Base-by-base conservation (phyloP, 192 early-diverging fungal genomes). In the Gaertneriomyces sp. region DNA sequence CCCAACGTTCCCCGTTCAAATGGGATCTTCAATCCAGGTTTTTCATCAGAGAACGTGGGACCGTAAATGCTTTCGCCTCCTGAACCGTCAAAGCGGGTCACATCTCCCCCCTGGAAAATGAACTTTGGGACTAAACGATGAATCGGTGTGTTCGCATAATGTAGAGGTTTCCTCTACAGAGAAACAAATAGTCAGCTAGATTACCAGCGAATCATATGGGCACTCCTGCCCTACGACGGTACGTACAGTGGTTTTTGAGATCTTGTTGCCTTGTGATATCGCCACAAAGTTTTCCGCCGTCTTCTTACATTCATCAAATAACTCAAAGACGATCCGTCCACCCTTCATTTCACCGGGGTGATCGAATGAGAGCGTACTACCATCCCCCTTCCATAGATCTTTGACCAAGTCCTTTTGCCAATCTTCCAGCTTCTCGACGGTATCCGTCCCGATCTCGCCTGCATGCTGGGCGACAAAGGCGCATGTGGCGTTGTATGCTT, bases 81-180 rank as follows among this genome's bases (percentile, higher is more conserved):
- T 17, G 61, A 54, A 8, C 76, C 78, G 56, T 80, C 76, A 45
- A 51, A 56, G 17, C 62, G 64, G 7, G 68, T 70, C 55, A 74
- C 79, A 63, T 84, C 84, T 42, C 93, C 93, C 53, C 91, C 92
- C 69, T 97, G 94, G 33, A 87, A 80, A 87, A 93, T 90, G 72
- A 94, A 94, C 6, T 83, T 86, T 39, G 85, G 81, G 45, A 95
- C 91, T 25, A 95, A 73, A 41, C 90, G 81, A 58, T 73, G 74
- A 5, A 79, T 58, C 0, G 63, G 81, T 1, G 82, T 88, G 45
- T 84, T 81, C 39, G 85, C 83, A 76, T 88, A 97, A 58, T 93
- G 91, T 38, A 93, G 80, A 6, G 91, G 91, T 38, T 88, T 80
- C 92, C 93, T 7, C 92, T 95, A 74, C 93, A 96, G 9, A 98